These are phyloP conservation scores for Mixia osmundae DNA, from an alignment of 1,284 basidiomycete species.

Conservation along the genomic window DNA sequence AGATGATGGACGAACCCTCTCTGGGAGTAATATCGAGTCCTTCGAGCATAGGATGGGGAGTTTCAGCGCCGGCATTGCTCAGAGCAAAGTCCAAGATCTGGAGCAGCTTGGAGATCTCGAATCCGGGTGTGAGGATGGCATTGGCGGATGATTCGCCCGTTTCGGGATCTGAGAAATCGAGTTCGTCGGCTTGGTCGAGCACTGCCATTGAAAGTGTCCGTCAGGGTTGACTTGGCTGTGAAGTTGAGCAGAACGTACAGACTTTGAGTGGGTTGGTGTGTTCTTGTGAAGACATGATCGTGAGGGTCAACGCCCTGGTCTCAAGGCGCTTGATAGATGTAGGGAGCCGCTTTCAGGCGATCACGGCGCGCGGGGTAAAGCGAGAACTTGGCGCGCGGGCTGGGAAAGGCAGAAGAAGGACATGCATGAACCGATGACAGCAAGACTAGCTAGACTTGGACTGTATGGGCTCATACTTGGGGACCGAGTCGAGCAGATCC, in stretches of 20 bases:
- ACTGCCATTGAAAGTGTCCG: too few species aligned
- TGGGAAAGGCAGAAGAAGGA: too few species aligned
- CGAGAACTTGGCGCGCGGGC: neutral
- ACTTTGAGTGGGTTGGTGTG: too few species aligned
- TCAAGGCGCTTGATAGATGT: neutral
- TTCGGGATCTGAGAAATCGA: too few species aligned
- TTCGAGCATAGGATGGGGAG: neutral
- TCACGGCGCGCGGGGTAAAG: neutral
- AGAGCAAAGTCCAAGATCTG: neutral
- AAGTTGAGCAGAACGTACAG: too few species aligned
- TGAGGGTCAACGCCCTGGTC: neutral
- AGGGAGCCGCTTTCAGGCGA: neutral
- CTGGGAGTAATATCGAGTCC: neutral
- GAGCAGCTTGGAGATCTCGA: too few species aligned
- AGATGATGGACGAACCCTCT: neutral
- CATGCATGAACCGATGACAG: neutral
- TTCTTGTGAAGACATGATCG: too few species aligned
- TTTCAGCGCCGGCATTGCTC: neutral
- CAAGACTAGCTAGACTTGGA: neutral
- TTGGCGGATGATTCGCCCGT: too few species aligned
- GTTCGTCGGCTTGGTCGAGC: too few species aligned
- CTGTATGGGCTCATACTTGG: neutral
- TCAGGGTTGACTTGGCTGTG: too few species aligned
- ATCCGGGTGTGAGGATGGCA: too few species aligned
- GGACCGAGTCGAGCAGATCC: conserved; percentile 16